Percentiles rank a stretch among this genome's conserved stretches.
Evolutionary conservation across 2,329 filamentous ascomycete genomes (phyloP).

Genomic region (Chaetoscypha palmicola): DNA sequence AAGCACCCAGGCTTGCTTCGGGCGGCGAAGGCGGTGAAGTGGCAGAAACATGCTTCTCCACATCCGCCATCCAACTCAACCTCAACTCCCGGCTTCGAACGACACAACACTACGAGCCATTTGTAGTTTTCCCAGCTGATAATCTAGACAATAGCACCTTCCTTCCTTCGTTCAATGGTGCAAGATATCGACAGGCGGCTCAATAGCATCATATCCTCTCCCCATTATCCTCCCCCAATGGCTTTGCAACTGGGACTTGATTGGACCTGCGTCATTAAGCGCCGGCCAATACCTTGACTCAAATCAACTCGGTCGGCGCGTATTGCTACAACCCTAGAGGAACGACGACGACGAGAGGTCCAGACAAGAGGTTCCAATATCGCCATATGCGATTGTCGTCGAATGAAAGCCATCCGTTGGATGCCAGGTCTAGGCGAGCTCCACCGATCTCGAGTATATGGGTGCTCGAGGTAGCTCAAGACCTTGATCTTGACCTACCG

Average conservation of each 20-base stretch:
- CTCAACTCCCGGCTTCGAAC: too few species aligned
- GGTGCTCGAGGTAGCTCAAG: constrained; percentile 10
- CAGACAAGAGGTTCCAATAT: constrained; percentile 12
- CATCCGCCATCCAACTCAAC: too few species aligned
- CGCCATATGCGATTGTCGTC: constrained; percentile 21
- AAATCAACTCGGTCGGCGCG: constrained; percentile 19
- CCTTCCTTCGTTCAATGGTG: too few species aligned
- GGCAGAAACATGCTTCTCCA: too few species aligned
- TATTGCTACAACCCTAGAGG: constrained; percentile 24
- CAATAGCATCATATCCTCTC: not conserved
- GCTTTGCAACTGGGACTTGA: constrained; percentile 1
- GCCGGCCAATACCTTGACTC: constrained; percentile 14
- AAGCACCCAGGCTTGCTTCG: too few species aligned
- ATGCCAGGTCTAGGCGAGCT: constrained; percentile 14
- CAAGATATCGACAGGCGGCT: too few species aligned
- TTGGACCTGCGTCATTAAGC: constrained; percentile 14
- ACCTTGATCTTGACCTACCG: constrained; percentile 11
- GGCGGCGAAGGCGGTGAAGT: too few species aligned
- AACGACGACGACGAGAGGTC: constrained; percentile 14
- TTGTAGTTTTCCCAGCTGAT: too few species aligned
- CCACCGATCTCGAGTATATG: constrained; percentile 9
- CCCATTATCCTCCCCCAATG: not conserved
- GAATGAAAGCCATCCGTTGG: constrained; percentile 22
- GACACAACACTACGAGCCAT: too few species aligned
- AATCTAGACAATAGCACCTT: too few species aligned